These are phyloP conservation scores for Cenchrus fungigraminus DNA, from an alignment of 176 grass and related monocot species.

Conservation along the genomic window DNA sequence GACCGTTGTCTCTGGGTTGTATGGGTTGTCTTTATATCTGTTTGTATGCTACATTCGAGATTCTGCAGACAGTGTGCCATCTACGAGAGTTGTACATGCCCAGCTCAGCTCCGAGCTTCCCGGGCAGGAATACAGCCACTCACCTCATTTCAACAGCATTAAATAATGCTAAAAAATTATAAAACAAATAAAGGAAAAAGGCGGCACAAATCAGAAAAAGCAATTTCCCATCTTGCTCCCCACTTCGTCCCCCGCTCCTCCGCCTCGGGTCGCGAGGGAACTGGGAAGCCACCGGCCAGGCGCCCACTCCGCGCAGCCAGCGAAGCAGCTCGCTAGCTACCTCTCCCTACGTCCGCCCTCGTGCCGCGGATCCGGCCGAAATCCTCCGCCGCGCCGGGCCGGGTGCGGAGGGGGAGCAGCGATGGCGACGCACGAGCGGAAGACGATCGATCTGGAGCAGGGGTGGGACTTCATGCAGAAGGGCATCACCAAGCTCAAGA, in stretches of 20 bases:
- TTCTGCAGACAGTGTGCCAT: too few species aligned
- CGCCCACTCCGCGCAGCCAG: background rate
- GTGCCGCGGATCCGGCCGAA: background rate
- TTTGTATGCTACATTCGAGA: too few species aligned
- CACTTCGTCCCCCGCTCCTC: background rate
- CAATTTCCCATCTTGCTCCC: background rate
- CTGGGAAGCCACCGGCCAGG: slow-evolving; percentile 2
- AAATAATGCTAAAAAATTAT: background rate
- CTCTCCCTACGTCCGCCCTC: background rate
- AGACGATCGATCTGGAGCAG: slow-evolving; percentile 81
- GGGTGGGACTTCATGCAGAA: slow-evolving; percentile 85
- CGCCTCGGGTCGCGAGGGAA: background rate
- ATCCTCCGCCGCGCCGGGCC: background rate
- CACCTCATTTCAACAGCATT: too few species aligned
- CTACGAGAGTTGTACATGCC: too few species aligned
- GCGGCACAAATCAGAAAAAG: background rate
- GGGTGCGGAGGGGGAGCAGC: background rate
- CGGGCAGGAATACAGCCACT: too few species aligned
- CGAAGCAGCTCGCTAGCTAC: background rate
- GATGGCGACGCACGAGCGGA: slow-evolving; percentile 76
- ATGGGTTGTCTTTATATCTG: too few species aligned
- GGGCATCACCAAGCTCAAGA: slow-evolving; percentile 73
- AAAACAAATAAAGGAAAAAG: background rate
- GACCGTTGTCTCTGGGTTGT: too few species aligned
- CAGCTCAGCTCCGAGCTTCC: too few species aligned